A percentile compares a stretch with the other conserved stretches of the same genome.
Evolutionary conservation across 768 basidiomycete genomes (phyloP).

Genomic region (Amanita polypyramis): DNA sequence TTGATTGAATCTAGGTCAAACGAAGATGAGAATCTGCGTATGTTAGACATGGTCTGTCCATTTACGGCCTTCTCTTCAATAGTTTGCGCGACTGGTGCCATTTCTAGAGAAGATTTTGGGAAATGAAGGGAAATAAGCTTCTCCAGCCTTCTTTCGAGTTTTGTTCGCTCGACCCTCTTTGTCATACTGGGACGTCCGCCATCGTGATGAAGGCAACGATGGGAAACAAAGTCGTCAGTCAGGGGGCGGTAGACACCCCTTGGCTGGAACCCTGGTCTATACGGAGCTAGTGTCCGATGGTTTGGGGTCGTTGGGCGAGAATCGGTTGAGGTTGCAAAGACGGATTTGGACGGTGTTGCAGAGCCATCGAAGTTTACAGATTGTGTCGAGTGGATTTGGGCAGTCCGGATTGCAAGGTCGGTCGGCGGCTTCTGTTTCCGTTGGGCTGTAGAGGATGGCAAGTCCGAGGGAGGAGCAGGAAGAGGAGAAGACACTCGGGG

Average conservation of each 20-base stretch:
- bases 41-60: constrained; percentile 14
- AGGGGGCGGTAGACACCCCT: constrained; percentile 70
- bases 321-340: background rate
- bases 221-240: constrained; percentile 71
- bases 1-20: constrained; percentile 64
- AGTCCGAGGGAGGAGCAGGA: background rate
- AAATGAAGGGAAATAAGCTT: constrained; percentile 77
- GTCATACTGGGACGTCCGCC: constrained; percentile 24
- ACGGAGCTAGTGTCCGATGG: constrained; percentile 40
- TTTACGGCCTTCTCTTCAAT: constrained; percentile 9
- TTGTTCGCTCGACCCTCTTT: constrained; percentile 67
- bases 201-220: constrained; percentile 28
- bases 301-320: background rate
- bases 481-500: background rate
- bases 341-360: background rate
- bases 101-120: constrained; percentile 19
- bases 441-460: too few species aligned
- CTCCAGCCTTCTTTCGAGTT: constrained; percentile 79
- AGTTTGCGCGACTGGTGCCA: constrained; percentile 9
- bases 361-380: background rate
- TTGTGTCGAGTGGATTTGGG: too few species aligned
- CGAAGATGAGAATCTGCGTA: constrained; percentile 52
- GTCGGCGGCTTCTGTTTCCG: too few species aligned
- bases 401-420: too few species aligned
- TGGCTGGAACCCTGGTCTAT: constrained; percentile 91